Conservation (phyloP, 768 basidiomycete species). For the Amanita brunnescens region DNA sequence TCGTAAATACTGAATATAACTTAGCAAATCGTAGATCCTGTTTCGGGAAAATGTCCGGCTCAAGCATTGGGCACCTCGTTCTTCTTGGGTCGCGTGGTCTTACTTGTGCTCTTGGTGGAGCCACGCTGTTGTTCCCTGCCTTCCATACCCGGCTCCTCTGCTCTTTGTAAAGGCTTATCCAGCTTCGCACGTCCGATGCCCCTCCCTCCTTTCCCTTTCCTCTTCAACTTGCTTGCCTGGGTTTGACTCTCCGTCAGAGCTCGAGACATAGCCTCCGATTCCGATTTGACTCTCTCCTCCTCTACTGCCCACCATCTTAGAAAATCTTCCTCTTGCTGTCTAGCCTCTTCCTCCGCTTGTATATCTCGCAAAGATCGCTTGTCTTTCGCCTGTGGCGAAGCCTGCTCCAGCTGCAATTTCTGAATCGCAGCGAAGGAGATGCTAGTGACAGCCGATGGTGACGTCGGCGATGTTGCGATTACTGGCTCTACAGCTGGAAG, state of each 20-base stretch:
- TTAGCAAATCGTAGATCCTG: background rate
- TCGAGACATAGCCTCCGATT: slow-evolving; percentile 15
- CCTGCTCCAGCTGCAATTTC: slow-evolving; percentile 58
- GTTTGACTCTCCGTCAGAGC: background rate
- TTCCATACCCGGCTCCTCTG: background rate
- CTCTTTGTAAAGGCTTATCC: background rate
- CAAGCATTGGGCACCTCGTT: background rate
- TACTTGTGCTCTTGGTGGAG: background rate
- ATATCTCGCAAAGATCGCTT: slow-evolving; percentile 71
- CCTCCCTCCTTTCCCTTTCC: slow-evolving; percentile 1
- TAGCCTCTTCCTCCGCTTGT: slow-evolving; percentile 71
- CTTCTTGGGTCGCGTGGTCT: background rate
- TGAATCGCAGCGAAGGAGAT: slow-evolving; percentile 84
- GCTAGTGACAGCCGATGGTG: slow-evolving; percentile 15
- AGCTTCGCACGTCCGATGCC: background rate
- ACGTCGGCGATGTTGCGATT: slow-evolving; percentile 20
- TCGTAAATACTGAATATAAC: background rate
- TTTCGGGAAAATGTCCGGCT: background rate
- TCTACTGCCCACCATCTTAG: slow-evolving; percentile 86
- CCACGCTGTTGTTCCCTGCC: background rate
- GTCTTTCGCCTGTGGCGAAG: slow-evolving; percentile 30
- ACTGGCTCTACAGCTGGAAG: slow-evolving; percentile 42
- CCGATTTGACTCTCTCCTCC: slow-evolving; percentile 57
- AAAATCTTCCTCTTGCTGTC: slow-evolving; percentile 69
- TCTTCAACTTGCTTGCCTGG: background rate